Evolutionary conservation across 1,284 basidiomycete genomes (phyloP).

Genomic region (Cystobasidium sp.): DNA sequence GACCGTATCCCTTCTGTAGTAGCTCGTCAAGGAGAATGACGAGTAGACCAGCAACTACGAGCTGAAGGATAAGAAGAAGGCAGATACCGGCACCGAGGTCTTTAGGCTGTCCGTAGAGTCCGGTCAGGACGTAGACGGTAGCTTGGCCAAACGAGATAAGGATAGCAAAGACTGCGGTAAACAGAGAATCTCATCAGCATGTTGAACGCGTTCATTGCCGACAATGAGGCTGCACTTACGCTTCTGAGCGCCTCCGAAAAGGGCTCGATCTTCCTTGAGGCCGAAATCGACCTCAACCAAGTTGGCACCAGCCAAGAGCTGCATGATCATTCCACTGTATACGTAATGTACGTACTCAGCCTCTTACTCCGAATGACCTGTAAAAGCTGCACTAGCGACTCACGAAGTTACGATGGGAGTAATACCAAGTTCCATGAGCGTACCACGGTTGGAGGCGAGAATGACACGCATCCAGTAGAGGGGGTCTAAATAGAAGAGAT

Average conservation of each 20-base stretch:
- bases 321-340: conserved; percentile 92
- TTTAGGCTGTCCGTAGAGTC: conserved; percentile 90
- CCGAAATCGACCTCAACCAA: conserved; percentile 97
- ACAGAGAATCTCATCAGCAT: background rate
- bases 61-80: conserved; percentile 90
- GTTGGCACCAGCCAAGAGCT: conserved; percentile 95
- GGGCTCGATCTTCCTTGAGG: conserved; percentile 93
- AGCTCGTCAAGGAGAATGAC: conserved; percentile 98
- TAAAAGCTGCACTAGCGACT: background rate
- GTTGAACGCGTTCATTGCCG: background rate
- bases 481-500: conserved; percentile 66
- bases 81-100: conserved; percentile 97
- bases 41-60: conserved; percentile 90
- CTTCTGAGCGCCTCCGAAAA: conserved; percentile 97
- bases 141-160: conserved; percentile 96
- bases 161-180: conserved; percentile 80
- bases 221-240: conserved; percentile 64
- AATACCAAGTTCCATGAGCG: conserved; percentile 98
- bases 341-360: background rate
- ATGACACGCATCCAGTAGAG: conserved; percentile 99
- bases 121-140: conserved; percentile 95
- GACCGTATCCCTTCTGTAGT: conserved; percentile 97
- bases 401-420: conserved; percentile 89
- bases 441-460: conserved; percentile 95
- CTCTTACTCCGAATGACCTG: background rate